Percentiles rank a stretch among this genome's conserved stretches.
These are phyloP conservation scores for Auxenochlorella pyrenoidosa DNA, from an alignment of 139 green algal genomes.

Conservation along the genomic window DNA sequence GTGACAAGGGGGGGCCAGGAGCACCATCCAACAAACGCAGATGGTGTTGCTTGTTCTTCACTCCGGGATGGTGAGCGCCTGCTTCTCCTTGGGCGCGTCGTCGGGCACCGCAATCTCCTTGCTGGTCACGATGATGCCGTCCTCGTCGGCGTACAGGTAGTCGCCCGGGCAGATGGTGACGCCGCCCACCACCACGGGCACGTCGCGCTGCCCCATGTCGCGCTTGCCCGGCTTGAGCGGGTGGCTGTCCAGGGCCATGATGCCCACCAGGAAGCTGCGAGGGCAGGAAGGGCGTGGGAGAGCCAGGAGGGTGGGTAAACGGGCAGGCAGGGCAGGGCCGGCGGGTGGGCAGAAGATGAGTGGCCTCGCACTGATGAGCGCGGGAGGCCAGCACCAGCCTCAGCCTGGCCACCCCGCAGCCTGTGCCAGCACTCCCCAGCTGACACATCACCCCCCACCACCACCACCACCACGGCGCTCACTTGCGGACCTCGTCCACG, in stretches of 20 bases:
- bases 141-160: conserved; percentile 1
- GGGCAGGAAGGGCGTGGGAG: no score
- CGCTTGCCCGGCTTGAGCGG: background rate
- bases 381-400: no score
- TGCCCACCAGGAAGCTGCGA: conserved; percentile 1
- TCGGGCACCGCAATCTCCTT: background rate
- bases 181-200: background rate
- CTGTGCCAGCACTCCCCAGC: no score
- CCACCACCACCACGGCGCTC: background rate
- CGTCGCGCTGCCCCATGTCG: conserved; percentile 2
- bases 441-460: no score
- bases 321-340: no score
- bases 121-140: background rate
- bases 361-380: background rate
- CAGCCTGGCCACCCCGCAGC: background rate
- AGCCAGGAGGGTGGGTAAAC: background rate
- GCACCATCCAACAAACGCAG: no score
- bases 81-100: background rate
- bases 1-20: no score
- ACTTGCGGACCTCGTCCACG: background rate
- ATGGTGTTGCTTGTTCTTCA: background rate
- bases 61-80: background rate
- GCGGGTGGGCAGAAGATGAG: background rate
- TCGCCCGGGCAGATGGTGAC: background rate
- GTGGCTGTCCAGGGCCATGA: background rate